Evolutionary conservation across 2,329 filamentous ascomycete species (phyloP), one percentile per base, ranked within the genome.

Genomic region (Aureobasidium sp.): DNA sequence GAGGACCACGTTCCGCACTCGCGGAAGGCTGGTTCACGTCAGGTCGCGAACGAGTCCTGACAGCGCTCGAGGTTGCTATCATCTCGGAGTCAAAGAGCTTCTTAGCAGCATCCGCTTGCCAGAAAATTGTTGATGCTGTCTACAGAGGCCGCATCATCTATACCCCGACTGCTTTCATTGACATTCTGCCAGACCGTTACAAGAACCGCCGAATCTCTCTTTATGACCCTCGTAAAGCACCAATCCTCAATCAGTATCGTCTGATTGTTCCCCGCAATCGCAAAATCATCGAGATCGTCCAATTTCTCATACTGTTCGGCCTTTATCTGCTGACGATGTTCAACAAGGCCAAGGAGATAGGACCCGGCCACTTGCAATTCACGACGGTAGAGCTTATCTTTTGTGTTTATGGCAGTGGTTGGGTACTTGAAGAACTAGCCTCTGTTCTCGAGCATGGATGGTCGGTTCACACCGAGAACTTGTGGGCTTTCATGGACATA

Each of bases 401-500:
- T 73, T 79, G 84, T 29, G 72, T 93, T 1, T 95, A 90, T 70
- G 84, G 86, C 1, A 83, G 87, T 65, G 90, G 90, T 20, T 94
- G 90, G 90, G 85, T 85, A 2, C 76, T 92, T 36, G 89, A 93
- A 70, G 88, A 91, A 69, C 84, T 90, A 69, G 87, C 88, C 1
- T 90, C 88, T 0, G 87, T 92, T 32, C 73, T 90, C 17, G 89
- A 90, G 66, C 90, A 94, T 70, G 81, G 83, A 55, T 85, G 89
- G 89, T 84, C 85, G 63, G 90, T 94, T 1, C 92, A 94, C 70
- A 92, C 90, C 0, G 89, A 95, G 72, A 93, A 94, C 68, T 77
- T 95, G 3, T 95, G 90, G 90, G 91, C 89, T 0, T 94, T 95
- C 69, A 81, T 95, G 17, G 90, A 94, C 71, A 85, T 93, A 51